Evolutionary conservation across 768 basidiomycete species (phyloP).

Genomic region (Boletellus sp.): DNA sequence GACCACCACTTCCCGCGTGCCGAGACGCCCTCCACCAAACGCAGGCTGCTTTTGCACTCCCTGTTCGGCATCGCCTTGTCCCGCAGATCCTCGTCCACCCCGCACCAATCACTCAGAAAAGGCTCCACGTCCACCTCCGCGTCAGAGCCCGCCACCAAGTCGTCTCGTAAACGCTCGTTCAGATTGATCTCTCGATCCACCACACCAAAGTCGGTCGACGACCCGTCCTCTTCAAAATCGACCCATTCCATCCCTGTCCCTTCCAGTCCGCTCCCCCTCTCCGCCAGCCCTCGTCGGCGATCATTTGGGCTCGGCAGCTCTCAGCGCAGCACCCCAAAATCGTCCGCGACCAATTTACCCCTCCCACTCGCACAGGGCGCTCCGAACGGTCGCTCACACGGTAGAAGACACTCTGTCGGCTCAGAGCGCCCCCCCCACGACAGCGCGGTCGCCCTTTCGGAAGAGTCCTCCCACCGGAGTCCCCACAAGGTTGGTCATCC

Average conservation of each 20-base stretch:
- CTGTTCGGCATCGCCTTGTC: conserved; percentile 30
- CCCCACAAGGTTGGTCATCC: conserved; percentile 9
- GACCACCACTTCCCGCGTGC: conserved; percentile 24
- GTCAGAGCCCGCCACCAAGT: conserved; percentile 13
- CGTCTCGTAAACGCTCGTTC: conserved; percentile 31
- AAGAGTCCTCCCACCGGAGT: conserved; percentile 17
- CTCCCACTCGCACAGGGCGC: conserved; percentile 15
- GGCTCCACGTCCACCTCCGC: conserved; percentile 22
- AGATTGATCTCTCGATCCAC: conserved; percentile 28
- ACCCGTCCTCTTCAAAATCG: conserved; percentile 15
- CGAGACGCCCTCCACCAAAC: conserved; percentile 26
- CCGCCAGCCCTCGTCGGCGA: conserved; percentile 32
- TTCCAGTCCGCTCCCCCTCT: conserved; percentile 29
- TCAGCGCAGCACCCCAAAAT: conserved; percentile 29
- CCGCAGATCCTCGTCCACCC: conserved; percentile 25
- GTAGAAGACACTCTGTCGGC: conserved; percentile 25
- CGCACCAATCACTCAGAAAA: conserved; percentile 21
- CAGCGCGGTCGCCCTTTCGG: conserved; percentile 32
- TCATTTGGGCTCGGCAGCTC: conserved; percentile 30
- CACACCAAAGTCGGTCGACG: conserved; percentile 28
- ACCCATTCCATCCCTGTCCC: conserved; percentile 26
- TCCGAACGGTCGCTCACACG: conserved; percentile 21
- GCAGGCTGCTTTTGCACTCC: conserved; percentile 20
- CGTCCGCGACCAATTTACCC: conserved; percentile 27
- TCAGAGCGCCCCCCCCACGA: conserved; percentile 32